Base-by-base conservation (phyloP, 2,329 filamentous ascomycete genomes). In the Fusarium papillatum region DNA sequence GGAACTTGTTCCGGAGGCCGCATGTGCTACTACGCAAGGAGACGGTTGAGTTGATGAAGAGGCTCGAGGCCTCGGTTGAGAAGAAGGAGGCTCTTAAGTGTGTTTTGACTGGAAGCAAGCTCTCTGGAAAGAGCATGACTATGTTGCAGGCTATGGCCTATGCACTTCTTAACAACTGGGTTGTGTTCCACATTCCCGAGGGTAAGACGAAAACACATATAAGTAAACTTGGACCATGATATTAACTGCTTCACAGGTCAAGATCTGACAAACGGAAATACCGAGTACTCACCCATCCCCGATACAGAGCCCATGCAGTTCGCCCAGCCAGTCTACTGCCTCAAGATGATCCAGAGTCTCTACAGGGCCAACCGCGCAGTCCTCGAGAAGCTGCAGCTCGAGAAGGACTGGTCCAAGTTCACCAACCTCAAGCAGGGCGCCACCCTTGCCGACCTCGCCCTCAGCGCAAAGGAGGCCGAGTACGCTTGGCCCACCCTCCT, bases 131-230 rank as follows among this genome's bases (percentile, higher is more conserved):
- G 90, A 98, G 94, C 82, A 91, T 97, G 78, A 86, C 98, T 80
- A 84, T 97, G 80, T 87, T 98, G 57, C 96, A 98, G 86, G 94
- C 94, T 46, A 91, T 97, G 90, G 88, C 94, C 22, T 93, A 96
- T 84, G 96, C 92, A 2, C 92, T 96, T 76, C 83, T 96, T 80
- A 95, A 95, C 83, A 90, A 94, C 34, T 98, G 96, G 95, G 89
- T 98, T 55, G 95, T 98, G 59, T 89, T 99, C 70, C 93, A 95
- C 81, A 89, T 98, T 64, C 96, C 97, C 43, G 95, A 99, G 86
- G 94, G 96, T 97, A 88, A 79, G 36, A 7, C 14, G 13, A 16
- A 38, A 38, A 38, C 5, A 7, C 6, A 7, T 38, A 38, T 16
- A 38, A 38, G 13, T 16, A 38, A 38, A 16, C 36, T 38, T 38